Evolutionary conservation across 305 asterid genomes (phyloP).

Genomic region (Plantago coronopus): DNA sequence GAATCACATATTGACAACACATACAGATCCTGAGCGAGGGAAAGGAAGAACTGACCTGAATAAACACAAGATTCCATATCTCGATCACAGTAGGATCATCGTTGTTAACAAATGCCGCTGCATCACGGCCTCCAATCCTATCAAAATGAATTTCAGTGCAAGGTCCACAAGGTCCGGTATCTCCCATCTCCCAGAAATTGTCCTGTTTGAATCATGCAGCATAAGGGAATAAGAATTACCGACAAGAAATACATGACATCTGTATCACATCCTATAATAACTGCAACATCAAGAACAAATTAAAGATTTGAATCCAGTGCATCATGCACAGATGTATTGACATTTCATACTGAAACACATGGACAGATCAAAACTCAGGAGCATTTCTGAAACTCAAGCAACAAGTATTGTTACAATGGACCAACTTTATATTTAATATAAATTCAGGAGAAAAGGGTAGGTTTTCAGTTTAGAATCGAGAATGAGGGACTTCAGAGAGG

Average conservation of each 20-base stretch:
- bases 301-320: too few species aligned
- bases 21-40: neutral
- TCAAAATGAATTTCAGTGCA: constrained; percentile 95
- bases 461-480: neutral
- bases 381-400: too few species aligned
- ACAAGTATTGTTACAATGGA: too few species aligned
- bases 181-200: constrained; percentile 99
- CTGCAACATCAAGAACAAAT: neutral
- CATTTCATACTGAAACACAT: too few species aligned
- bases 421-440: too few species aligned
- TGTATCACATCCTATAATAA: constrained; percentile 1
- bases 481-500: neutral
- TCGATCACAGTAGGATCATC: constrained; percentile 96
- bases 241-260: constrained; percentile 18
- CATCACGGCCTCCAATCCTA: constrained; percentile 93
- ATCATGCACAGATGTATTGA: too few species aligned
- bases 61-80: constrained; percentile 96
- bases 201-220: constrained; percentile 45
- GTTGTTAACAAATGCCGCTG: constrained; percentile 66
- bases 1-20: neutral
- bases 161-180: constrained; percentile 99
- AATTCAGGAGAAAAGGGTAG: too few species aligned
- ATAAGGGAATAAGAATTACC: constrained; percentile 1
- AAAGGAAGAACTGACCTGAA: constrained; percentile 54
- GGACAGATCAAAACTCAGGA: too few species aligned